phyloP scores from a whole-genome alignment of 257 asterid species.

The Plantago ovata region DNA sequence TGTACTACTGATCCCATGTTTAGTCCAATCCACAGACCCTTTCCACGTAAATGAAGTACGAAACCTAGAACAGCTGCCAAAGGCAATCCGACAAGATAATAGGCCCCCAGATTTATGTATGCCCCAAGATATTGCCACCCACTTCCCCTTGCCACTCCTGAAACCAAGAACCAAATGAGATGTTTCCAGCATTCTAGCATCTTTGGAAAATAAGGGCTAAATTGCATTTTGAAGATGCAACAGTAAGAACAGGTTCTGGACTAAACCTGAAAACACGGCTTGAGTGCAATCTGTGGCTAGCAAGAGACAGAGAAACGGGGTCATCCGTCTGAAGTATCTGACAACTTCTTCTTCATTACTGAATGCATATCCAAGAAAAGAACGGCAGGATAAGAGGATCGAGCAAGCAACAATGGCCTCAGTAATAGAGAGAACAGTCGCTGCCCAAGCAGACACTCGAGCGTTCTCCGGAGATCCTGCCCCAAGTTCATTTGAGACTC shows the following conservation, averaged over 20 bases:
- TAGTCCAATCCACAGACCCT: not conserved
- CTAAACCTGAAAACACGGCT: constrained; percentile 47
- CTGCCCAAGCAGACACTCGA: constrained; percentile 39
- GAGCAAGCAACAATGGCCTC: constrained; percentile 39
- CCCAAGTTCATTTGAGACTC: constrained; percentile 58
- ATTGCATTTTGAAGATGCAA: not conserved
- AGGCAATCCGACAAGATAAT: not conserved
- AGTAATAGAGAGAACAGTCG: constrained; percentile 29
- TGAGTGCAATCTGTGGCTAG: constrained; percentile 41
- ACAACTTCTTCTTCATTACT: constrained; percentile 42
- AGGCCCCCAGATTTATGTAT: not conserved
- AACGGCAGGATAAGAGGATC: constrained; percentile 33
- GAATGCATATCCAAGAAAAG: constrained; percentile 44
- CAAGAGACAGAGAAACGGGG: constrained; percentile 41
- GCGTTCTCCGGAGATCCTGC: constrained; percentile 46
- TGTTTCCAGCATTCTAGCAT: not conserved
- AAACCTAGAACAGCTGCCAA: not conserved
- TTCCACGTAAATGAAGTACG: not conserved
- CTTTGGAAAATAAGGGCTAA: no score
- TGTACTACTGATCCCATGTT: not conserved
- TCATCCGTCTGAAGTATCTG: constrained; percentile 27
- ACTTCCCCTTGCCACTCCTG: not conserved
- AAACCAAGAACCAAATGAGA: not conserved
- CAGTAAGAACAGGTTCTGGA: not conserved
- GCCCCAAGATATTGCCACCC: not conserved